Base-by-base conservation (phyloP, 306 rosid genomes). In the Mimosa pudica region DNA sequence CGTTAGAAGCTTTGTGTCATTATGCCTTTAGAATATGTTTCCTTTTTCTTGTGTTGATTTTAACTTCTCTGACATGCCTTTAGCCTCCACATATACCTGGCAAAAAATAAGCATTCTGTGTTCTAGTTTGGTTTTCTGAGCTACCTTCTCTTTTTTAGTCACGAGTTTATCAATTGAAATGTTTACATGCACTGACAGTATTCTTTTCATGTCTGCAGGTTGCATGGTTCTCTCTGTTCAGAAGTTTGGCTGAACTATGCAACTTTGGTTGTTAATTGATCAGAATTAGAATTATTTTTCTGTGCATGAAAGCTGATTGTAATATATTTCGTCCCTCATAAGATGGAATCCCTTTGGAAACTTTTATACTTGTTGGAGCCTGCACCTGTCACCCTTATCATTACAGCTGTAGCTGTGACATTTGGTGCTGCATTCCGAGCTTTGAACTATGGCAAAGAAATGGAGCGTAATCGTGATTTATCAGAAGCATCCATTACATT, bases 351-450 rank as follows among this genome's bases (percentile, higher is more conserved):
- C 65, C 85, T 90, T 58, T 91, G 89, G 98, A 90, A 88, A 81
- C 96, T 96, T 75, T 10, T 90, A 71, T 89, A 88, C 83, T 86
- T 96, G 93, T 90, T 96, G 9, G 98, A 96, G 86, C 98, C 98
- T 76, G 98, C 98, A 42, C 97, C 99, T 0, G 66, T 93, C 14
- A 80, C 92, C 1, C 96, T 96, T 20, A 93, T 95, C 62, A 45
- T 88, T 41, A 95, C 98, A 0, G 98, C 99, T 18, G 98, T 96
- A 75, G 92, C 91, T 69, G 99, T 93, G 83, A 90, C 98, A 69
- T 96, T 93, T 84, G 99, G 93, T 70, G 80, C 98, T 70, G 99
- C 99, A 65, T 95, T 95, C 78, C 96, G 99, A 18, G 97, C 99
- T 76, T 87, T 95, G 14, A 95, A 91, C 62, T 91, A 91, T 73